phyloP scores from a whole-genome alignment of 176 grass and related monocot genomes.

The Triticum timopheevii region DNA sequence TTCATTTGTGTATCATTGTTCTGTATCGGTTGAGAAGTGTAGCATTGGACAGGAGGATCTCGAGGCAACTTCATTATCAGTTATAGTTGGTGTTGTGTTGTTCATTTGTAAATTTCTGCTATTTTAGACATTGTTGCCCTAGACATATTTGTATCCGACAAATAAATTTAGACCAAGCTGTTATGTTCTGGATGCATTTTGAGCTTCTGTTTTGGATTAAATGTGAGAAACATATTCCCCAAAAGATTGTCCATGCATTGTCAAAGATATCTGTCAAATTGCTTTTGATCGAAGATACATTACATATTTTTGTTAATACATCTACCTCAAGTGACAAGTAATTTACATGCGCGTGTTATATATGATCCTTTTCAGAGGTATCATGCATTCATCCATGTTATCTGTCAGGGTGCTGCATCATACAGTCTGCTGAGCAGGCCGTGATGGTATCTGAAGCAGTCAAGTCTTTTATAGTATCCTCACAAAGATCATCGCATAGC shows the following conservation, averaged over 20 bases:
- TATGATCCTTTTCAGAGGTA: neutral
- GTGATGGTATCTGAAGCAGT: neutral
- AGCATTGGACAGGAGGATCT: neutral
- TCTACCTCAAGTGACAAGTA: no score
- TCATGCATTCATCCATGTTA: neutral
- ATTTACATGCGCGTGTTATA: no score
- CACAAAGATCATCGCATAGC: no score
- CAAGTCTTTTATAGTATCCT: neutral
- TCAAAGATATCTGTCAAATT: neutral
- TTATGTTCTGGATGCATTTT: neutral
- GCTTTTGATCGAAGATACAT: neutral
- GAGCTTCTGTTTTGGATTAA: neutral
- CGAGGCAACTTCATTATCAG: neutral
- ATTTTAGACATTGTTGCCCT: neutral
- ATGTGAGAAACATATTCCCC: neutral
- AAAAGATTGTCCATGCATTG: neutral
- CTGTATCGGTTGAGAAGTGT: neutral
- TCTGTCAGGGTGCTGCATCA: neutral
- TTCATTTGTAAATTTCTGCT: slow-evolving; percentile 12
- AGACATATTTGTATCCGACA: neutral
- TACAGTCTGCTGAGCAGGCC: neutral
- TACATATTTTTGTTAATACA: neutral
- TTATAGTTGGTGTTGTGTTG: slow-evolving; percentile 20
- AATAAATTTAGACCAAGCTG: neutral
- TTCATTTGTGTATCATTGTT: neutral